Conservation (phyloP, 1,284 basidiomycete genomes). For the Pseudozyma thailandica region DNA sequence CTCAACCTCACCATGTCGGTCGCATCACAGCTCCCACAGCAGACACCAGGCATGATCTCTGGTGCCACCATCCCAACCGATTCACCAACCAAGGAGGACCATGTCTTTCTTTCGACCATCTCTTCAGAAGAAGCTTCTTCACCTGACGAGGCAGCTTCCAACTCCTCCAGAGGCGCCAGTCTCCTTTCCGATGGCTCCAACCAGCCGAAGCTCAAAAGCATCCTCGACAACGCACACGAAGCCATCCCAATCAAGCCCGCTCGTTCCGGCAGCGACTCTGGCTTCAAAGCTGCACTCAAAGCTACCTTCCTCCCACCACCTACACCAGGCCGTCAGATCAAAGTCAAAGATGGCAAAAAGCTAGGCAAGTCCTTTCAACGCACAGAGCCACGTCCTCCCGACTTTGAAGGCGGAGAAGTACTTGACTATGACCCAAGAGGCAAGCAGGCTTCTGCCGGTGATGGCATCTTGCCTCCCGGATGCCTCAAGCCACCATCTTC, state of each 20-base stretch:
- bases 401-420: constrained; percentile 54
- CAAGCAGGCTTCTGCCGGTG: constrained; percentile 45
- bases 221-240: constrained; percentile 57
- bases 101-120: constrained; percentile 10
- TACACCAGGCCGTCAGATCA: constrained; percentile 50
- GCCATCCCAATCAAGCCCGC: constrained; percentile 26
- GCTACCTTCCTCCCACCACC: constrained; percentile 54
- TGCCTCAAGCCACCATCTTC: constrained; percentile 17
- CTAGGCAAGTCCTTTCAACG: constrained; percentile 58
- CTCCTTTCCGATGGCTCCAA: constrained; percentile 11
- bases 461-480: constrained; percentile 43
- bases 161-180: constrained; percentile 12
- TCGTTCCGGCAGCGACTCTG: constrained; percentile 23
- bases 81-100: constrained; percentile 14
- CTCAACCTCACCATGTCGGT: constrained; percentile 29
- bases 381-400: constrained; percentile 28
- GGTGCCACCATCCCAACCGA: constrained; percentile 1
- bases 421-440: constrained; percentile 57
- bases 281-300: constrained; percentile 51
- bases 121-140: constrained; percentile 20
- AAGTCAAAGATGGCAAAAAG: constrained; percentile 40
- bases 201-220: constrained; percentile 40
- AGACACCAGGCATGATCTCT: background rate
- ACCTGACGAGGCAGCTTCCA: constrained; percentile 17
- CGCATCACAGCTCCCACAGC: constrained; percentile 9